Conservation (phyloP, 2,329 filamentous ascomycete genomes). For the Microcyclosporella mali region DNA sequence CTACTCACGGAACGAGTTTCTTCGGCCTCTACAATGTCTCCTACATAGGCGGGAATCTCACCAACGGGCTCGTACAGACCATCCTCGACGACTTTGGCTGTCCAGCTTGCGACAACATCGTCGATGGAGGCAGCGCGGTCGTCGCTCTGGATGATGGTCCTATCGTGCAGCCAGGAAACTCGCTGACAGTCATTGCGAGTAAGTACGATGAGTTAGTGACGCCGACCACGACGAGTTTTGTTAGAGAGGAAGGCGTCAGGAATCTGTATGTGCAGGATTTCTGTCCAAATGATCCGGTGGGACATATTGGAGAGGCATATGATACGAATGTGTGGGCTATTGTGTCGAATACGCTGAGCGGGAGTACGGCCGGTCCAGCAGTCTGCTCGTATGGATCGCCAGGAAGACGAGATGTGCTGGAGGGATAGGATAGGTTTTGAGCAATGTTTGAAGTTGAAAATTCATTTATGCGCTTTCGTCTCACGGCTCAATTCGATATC, state of each 20-base stretch:
- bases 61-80: constrained; percentile 8
- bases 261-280: constrained; percentile 23
- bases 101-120: constrained; percentile 17
- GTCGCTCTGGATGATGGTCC: constrained; percentile 9
- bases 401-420: constrained; percentile 5
- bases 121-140: constrained; percentile 1
- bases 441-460: too few species aligned
- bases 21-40: constrained; percentile 15
- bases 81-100: constrained; percentile 17
- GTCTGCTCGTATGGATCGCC: constrained; percentile 15
- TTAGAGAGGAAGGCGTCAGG: constrained; percentile 19
- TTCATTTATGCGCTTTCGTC: too few species aligned
- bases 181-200: constrained; percentile 17
- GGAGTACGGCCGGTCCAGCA: constrained; percentile 13
- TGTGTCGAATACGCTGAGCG: constrained; percentile 18
- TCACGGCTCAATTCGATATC: too few species aligned
- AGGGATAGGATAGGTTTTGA: background rate
- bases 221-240: constrained; percentile 17
- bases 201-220: constrained; percentile 22
- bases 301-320: constrained; percentile 23
- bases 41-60: constrained; percentile 17
- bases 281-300: constrained; percentile 18
- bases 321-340: constrained; percentile 21
- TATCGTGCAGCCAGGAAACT: constrained; percentile 18
- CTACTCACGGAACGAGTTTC: constrained; percentile 21